Percentiles rank a stretch among this genome's conserved stretches.
phyloP scores from a whole-genome alignment of 2,329 filamentous ascomycete genomes.

The Aspergillus sp. region DNA sequence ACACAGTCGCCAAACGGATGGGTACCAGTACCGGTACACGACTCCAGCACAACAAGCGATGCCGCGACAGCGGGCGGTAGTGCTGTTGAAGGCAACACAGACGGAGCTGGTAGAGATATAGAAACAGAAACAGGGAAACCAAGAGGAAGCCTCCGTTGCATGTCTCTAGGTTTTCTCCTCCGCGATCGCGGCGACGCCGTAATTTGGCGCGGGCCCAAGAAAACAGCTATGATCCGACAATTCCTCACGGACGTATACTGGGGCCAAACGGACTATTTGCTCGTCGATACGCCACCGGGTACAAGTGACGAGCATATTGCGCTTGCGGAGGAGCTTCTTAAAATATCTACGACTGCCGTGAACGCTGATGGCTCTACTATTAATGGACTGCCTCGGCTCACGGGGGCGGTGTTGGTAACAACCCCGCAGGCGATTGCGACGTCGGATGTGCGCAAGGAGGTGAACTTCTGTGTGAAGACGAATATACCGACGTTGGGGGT shows the following conservation, averaged over 20 bases:
- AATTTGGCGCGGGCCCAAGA: constrained; percentile 97
- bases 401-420: constrained; percentile 90
- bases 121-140: background rate
- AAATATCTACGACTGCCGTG: constrained; percentile 34
- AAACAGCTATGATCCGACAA: constrained; percentile 97
- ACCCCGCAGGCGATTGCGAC: constrained; percentile 94
- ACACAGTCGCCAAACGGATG: constrained; percentile 89
- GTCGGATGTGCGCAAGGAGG: constrained; percentile 88
- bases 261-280: constrained; percentile 81
- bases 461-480: constrained; percentile 90
- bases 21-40: constrained; percentile 84
- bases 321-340: constrained; percentile 78
- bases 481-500: constrained; percentile 79
- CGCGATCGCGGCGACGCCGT: constrained; percentile 83
- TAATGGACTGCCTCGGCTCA: constrained; percentile 59
- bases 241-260: constrained; percentile 91
- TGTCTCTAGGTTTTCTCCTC: constrained; percentile 91
- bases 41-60: constrained; percentile 40
- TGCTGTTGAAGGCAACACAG: background rate
- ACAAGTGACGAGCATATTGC: constrained; percentile 98
- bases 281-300: constrained; percentile 94
- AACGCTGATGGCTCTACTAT: too few species aligned
- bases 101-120: background rate
- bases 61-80: background rate
- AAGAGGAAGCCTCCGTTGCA: constrained; percentile 59